Conservation (phyloP, 1,139 yeast species). For the Suhomyces chickasaworum region DNA sequence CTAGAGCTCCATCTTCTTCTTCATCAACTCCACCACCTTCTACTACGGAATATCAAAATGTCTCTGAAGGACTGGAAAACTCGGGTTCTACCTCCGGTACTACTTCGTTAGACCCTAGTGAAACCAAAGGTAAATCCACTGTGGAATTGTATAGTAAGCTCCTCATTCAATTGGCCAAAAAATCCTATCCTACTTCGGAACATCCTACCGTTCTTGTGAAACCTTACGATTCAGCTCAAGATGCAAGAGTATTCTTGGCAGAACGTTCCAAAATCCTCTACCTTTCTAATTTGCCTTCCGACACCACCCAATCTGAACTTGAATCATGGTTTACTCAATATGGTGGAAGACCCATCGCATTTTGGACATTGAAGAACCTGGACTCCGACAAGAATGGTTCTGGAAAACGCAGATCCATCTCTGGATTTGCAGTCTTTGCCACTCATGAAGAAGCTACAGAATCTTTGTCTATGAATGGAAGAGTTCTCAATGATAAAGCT, state of each 20-base stretch:
- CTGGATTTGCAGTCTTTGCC: conserved; percentile 85
- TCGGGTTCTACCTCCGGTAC: too few relatives aligned
- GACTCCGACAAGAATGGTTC: conserved; percentile 33
- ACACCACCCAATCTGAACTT: conserved; percentile 86
- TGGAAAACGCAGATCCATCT: conserved; percentile 31
- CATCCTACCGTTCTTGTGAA: conserved; percentile 60
- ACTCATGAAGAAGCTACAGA: conserved; percentile 87
- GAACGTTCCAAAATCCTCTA: conserved; percentile 81
- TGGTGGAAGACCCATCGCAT: conserved; percentile 85
- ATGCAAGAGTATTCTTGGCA: conserved; percentile 62
- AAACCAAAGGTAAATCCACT: conserved; percentile 20
- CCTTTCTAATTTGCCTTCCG: conserved; percentile 75
- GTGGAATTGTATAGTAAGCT: conserved; percentile 39
- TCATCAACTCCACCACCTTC: conserved; percentile 16
- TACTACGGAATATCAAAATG: conserved; percentile 11
- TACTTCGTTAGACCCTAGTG: conserved; percentile 5
- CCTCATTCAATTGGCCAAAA: conserved; percentile 53
- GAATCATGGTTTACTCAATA: conserved; percentile 90
- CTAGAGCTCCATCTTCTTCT: conserved; percentile 10
- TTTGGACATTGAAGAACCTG: conserved; percentile 77
- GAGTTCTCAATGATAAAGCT: conserved; percentile 69
- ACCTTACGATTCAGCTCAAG: conserved; percentile 77
- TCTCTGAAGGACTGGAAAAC: not conserved
- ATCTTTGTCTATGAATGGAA: conserved; percentile 75
- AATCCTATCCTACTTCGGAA: conserved; percentile 55